phyloP scores from a whole-genome alignment of 805 yeast species.

The Wickerhamomyces sydowiorum region DNA sequence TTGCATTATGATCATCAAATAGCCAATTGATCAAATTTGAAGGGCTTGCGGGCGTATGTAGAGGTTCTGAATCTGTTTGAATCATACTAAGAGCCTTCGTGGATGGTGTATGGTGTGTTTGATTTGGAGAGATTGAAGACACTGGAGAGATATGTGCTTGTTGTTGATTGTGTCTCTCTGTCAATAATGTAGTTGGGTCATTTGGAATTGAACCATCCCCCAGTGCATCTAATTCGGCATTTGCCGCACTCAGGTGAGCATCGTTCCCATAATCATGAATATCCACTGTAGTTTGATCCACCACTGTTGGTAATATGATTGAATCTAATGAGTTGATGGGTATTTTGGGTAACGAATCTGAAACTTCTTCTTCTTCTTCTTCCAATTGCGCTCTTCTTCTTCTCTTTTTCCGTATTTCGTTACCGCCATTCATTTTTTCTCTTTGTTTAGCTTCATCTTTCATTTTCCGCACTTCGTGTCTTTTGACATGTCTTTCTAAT shows the following conservation, averaged over 20 bases:
- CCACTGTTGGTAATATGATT: slow-evolving; percentile 21
- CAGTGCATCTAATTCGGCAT: slow-evolving; percentile 22
- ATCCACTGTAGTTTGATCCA: slow-evolving; percentile 16
- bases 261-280: slow-evolving; percentile 18
- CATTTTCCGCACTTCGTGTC: slow-evolving; percentile 32
- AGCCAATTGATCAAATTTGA: slow-evolving; percentile 22
- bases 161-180: slow-evolving; percentile 4
- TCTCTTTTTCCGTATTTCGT: slow-evolving; percentile 8
- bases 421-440: slow-evolving; percentile 4
- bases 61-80: not conserved
- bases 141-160: not conserved
- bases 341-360: slow-evolving; percentile 3
- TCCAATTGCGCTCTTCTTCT: slow-evolving; percentile 6
- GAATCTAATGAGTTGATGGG: slow-evolving; percentile 22
- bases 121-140: not conserved
- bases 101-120: no score
- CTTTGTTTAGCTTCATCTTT: slow-evolving; percentile 21
- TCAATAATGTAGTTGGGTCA: not conserved
- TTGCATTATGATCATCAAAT: slow-evolving; percentile 19
- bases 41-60: slow-evolving; percentile 9
- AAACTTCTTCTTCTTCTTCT: not conserved
- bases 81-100: not conserved
- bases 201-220: slow-evolving; percentile 7
- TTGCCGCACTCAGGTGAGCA: slow-evolving; percentile 22
- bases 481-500: slow-evolving; percentile 36